A percentile compares a stretch with the other conserved stretches of the same genome.
Conservation (phyloP, 768 basidiomycete species). For the Rhodotorula graminis region DNA sequence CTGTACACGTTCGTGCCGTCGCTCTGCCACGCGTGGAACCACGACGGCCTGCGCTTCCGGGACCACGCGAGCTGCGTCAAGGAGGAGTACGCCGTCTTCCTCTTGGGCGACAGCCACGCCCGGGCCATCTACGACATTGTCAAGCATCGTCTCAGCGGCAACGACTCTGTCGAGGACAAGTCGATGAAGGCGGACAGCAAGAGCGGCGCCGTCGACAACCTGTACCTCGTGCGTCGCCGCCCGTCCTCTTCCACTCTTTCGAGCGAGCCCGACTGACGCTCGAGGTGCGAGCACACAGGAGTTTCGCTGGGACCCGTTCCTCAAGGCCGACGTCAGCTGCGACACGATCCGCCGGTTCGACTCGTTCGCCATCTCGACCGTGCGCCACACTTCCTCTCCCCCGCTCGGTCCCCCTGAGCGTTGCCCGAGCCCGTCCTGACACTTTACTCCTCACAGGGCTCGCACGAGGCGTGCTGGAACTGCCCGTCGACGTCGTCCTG, state of each 20-base stretch:
- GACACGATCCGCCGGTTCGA: conserved; percentile 9
- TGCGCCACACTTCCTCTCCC: background rate
- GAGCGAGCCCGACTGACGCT: background rate
- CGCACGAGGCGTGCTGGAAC: background rate
- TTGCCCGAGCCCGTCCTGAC: too few relatives aligned
- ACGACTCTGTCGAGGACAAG: conserved; percentile 17
- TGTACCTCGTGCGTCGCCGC: conserved; percentile 16
- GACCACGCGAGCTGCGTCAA: conserved; percentile 15
- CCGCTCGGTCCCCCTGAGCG: background rate
- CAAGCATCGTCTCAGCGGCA: conserved; percentile 12
- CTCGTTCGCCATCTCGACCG: conserved; percentile 16
- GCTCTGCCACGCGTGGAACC: background rate
- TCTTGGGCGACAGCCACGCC: conserved; percentile 25
- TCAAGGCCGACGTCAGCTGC: conserved; percentile 8
- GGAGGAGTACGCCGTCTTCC: background rate
- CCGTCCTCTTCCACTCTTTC: background rate
- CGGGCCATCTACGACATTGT: conserved; percentile 15
- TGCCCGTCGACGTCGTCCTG: background rate
- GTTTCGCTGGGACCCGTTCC: conserved; percentile 20
- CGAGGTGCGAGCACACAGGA: background rate
- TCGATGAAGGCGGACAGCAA: conserved; percentile 13
- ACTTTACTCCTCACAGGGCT: background rate
- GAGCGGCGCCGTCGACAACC: background rate
- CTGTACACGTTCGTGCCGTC: conserved; percentile 10
- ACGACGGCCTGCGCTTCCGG: conserved; percentile 19